Conservation (phyloP, 2,329 filamentous ascomycete species). For the Sporothrix brunneoviolacea region DNA sequence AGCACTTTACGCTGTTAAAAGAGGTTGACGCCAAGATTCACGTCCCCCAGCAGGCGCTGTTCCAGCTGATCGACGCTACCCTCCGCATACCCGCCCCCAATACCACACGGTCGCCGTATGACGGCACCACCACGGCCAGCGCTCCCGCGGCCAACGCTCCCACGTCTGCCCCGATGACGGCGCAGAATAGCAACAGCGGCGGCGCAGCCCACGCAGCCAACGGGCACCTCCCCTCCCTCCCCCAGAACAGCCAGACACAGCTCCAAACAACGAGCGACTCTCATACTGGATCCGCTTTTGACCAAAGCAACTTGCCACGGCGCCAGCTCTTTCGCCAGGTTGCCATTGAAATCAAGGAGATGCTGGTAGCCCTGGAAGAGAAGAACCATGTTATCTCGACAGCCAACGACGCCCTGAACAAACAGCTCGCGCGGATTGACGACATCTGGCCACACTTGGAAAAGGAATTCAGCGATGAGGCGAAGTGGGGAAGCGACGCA, state of each 20-base stretch:
- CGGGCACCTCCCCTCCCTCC: slow-evolving; percentile 22
- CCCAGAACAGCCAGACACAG: neutral
- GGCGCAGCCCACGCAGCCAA: slow-evolving; percentile 24
- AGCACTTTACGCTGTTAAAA: slow-evolving; percentile 91
- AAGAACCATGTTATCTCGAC: slow-evolving; percentile 96
- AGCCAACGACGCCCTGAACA: slow-evolving; percentile 80
- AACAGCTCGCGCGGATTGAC: slow-evolving; percentile 77
- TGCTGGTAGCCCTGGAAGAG: slow-evolving; percentile 88
- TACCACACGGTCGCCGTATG: slow-evolving; percentile 34
- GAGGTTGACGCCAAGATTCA: slow-evolving; percentile 98
- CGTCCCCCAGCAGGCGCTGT: slow-evolving; percentile 74
- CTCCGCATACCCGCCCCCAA: slow-evolving; percentile 44
- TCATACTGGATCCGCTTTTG: slow-evolving; percentile 33
- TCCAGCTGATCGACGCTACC: slow-evolving; percentile 64
- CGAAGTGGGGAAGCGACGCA: slow-evolving; percentile 80
- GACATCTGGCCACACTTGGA: slow-evolving; percentile 82
- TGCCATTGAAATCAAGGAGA: slow-evolving; percentile 69
- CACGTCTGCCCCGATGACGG: slow-evolving; percentile 41
- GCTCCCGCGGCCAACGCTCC: slow-evolving; percentile 25
- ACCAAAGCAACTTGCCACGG: slow-evolving; percentile 54
- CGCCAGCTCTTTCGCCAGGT: slow-evolving; percentile 73
- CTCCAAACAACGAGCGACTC: neutral
- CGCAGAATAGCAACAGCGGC: slow-evolving; percentile 42
- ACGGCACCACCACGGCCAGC: slow-evolving; percentile 33
- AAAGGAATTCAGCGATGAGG: slow-evolving; percentile 86